Base-by-base conservation (phyloP, 495 filamentous ascomycete species). In the Hypoxylon intermedium region DNA sequence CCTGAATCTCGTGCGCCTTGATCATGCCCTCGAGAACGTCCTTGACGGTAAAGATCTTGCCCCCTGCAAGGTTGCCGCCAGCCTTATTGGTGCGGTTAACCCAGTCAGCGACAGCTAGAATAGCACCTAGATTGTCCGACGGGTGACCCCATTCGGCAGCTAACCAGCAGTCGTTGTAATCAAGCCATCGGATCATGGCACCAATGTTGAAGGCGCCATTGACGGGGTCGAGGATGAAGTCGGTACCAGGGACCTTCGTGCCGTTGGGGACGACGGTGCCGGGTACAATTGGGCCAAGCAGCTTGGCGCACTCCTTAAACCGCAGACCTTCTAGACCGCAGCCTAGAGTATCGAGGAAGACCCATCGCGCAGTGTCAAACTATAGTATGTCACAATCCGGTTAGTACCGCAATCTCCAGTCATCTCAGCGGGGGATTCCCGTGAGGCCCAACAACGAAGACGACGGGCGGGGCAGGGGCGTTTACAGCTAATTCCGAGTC, bases 141-240 rank as follows among this genome's bases (percentile, higher is more conserved):
- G 93, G 94, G 70, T 98, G 94, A 40, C 94, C 94, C 94, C 94
- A 98, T 79, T 98, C 94, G 51, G 94, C 94, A 12, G 94, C 94
- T 53, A 98, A 81, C 95, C 94, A 98, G 84, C 94, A 98, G 83
- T 98, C 94, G 73, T 98, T 98, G 85, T 97, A 98, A 76, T 98
- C 94, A 50, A 98, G 85, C 94, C 94, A 98, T 64, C 94, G 84
- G 77, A 98, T 97, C 87, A 94, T 95, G 60, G 95, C 87, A 55
- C 94, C 94, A 56, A 98, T 98, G 83, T 98, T 98, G 84, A 98
- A 98, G 51, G 94, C 94, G 36, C 90, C 94, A 59, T 92, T 89
- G 63, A 98, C 88, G 19, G 94, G 94, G 75, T 98, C 94, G 50
- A 98, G 86, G 73, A 95, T 86, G 79, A 96, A 97, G 43, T 87